Conservation (phyloP, 1,139 yeast genomes). For the Scheffersomyces segobiensis region DNA sequence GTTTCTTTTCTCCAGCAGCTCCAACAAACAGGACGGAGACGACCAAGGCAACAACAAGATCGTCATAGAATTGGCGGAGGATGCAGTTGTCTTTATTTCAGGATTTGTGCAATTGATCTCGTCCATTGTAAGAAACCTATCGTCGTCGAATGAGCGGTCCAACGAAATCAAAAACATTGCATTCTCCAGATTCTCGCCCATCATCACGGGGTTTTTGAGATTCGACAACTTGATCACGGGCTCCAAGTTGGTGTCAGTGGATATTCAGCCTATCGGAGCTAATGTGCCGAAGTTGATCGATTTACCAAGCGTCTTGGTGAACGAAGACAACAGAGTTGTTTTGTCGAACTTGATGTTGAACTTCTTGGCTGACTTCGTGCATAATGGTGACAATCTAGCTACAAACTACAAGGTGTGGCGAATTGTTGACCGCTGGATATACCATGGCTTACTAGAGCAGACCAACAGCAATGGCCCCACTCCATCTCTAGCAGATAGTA, state of each 20-base stretch:
- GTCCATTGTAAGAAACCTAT: conserved; percentile 33
- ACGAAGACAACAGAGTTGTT: conserved; percentile 38
- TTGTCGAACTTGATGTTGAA: conserved; percentile 36
- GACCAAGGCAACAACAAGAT: conserved; percentile 21
- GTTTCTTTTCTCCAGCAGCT: conserved; percentile 27
- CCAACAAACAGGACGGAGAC: conserved; percentile 13
- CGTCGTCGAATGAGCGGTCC: conserved; percentile 24
- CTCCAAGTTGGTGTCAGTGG: conserved; percentile 15
- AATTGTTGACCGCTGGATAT: conserved; percentile 72
- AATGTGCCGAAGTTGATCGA: conserved; percentile 21
- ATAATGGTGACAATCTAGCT: conserved; percentile 28
- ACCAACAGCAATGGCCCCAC: conserved; percentile 21
- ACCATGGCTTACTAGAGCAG: conserved; percentile 33
- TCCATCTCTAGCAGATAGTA: conserved; percentile 1
- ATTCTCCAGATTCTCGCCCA: conserved; percentile 37
- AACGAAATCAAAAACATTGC: conserved; percentile 30
- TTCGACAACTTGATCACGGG: conserved; percentile 41
- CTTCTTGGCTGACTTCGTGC: conserved; percentile 52
- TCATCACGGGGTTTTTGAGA: conserved; percentile 37
- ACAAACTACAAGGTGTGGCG: conserved; percentile 63
- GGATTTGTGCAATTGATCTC: conserved; percentile 59
- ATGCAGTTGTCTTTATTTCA: conserved; percentile 72
- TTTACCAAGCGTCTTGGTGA: conserved; percentile 27
- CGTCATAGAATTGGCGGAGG: conserved; percentile 69
- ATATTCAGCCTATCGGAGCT: conserved; percentile 12